Evolutionary conservation across 2,329 filamentous ascomycete species (phyloP).

Genomic region (Fusarium caatingaense): DNA sequence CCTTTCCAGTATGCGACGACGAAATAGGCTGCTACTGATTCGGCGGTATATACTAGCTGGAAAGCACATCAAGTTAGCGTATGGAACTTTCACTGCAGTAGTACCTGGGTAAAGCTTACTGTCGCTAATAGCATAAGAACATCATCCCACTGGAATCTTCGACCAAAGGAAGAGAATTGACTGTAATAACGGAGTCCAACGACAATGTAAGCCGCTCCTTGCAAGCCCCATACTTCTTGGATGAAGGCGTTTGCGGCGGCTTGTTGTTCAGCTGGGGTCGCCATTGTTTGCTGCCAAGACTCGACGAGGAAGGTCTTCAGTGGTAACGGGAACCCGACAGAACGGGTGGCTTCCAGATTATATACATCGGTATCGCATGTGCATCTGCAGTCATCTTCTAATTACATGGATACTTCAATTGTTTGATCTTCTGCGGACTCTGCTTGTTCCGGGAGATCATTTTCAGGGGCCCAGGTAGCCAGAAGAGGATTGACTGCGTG

Average conservation of each 20-base stretch:
- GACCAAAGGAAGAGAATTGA: not conserved
- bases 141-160: not conserved
- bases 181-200: not conserved
- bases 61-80: too few species aligned
- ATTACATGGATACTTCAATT: not conserved
- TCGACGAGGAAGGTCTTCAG: not conserved
- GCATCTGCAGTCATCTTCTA: not conserved
- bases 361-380: not conserved
- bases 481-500: too few species aligned
- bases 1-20: slow-evolving; percentile 3
- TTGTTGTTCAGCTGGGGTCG: not conserved
- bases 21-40: not conserved
- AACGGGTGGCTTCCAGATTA: not conserved
- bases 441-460: not conserved
- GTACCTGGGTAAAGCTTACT: not conserved
- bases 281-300: not conserved
- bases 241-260: not conserved
- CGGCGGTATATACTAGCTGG: not conserved
- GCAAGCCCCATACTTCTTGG: not conserved
- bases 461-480: not conserved
- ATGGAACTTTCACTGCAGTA: too few species aligned
- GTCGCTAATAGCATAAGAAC: not conserved
- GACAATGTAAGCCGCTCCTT: not conserved
- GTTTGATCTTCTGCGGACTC: not conserved
- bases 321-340: not conserved